phyloP scores from a whole-genome alignment of 768 basidiomycete species.

The Kwoniella dendrophila region DNA sequence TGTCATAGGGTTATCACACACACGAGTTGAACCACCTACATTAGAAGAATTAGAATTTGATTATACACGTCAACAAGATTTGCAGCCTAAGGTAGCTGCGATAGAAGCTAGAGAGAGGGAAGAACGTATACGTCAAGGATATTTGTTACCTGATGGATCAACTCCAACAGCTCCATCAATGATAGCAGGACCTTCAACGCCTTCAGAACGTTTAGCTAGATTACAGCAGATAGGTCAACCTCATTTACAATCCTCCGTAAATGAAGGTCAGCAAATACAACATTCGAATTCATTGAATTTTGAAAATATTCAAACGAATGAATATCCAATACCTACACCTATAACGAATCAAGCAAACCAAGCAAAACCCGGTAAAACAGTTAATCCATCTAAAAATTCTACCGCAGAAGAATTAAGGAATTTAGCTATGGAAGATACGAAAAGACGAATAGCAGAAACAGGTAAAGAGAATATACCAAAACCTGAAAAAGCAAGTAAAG shows the following conservation, averaged over 20 bases:
- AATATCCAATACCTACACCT: slow-evolving; percentile 39
- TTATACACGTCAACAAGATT: slow-evolving; percentile 22
- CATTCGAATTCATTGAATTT: slow-evolving; percentile 14
- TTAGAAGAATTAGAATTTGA: slow-evolving; percentile 38
- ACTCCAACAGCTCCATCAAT: not conserved
- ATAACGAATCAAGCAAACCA: slow-evolving; percentile 5
- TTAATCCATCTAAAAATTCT: slow-evolving; percentile 33
- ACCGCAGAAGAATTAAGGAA: slow-evolving; percentile 40
- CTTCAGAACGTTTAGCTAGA: slow-evolving; percentile 8
- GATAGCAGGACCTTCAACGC: slow-evolving; percentile 22
- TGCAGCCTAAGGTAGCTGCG: slow-evolving; percentile 36
- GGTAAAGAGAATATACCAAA: not conserved
- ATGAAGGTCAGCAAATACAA: slow-evolving; percentile 1
- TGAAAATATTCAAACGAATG: not conserved
- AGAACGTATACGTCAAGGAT: slow-evolving; percentile 50
- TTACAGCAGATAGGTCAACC: slow-evolving; percentile 11
- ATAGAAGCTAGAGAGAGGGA: slow-evolving; percentile 46
- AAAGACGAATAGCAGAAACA: slow-evolving; percentile 33
- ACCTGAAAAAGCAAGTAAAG: not conserved
- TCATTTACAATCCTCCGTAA: not conserved
- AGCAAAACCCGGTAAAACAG: slow-evolving; percentile 26
- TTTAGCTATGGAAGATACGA: slow-evolving; percentile 48
- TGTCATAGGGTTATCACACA: slow-evolving; percentile 47
- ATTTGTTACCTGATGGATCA: slow-evolving; percentile 28
- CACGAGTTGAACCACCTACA: slow-evolving; percentile 40